phyloP scores from a whole-genome alignment of 2,329 filamentous ascomycete species.

The Arthroderma sp. region DNA sequence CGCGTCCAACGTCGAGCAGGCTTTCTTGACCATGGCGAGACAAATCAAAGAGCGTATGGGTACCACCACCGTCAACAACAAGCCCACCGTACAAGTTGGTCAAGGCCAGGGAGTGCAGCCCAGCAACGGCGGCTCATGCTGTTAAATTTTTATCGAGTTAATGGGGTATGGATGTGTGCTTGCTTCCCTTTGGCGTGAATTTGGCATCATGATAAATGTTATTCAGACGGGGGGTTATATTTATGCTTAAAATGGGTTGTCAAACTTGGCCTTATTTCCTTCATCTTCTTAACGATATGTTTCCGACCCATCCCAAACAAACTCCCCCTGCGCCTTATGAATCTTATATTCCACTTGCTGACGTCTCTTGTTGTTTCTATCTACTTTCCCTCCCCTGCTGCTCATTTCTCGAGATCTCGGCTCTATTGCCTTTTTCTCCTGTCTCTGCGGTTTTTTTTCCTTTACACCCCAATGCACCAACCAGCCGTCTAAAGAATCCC shows the following conservation, averaged over 20 bases:
- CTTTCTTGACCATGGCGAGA: conserved; percentile 98
- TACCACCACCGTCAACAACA: conserved; percentile 93
- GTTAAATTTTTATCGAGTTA: conserved; percentile 44
- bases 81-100: conserved; percentile 91
- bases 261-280: not conserved
- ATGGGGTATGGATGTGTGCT: conserved; percentile 12
- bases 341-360: too few relatives aligned
- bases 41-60: conserved; percentile 99
- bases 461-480: too few relatives aligned
- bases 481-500: too few relatives aligned
- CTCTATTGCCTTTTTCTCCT: too few relatives aligned
- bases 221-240: not conserved
- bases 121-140: conserved; percentile 75
- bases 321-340: too few relatives aligned
- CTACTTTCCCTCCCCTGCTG: too few relatives aligned
- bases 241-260: not conserved
- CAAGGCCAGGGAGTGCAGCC: conserved; percentile 88
- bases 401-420: too few relatives aligned
- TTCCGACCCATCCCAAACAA: too few relatives aligned
- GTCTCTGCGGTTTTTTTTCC: too few relatives aligned
- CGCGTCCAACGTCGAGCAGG: conserved; percentile 98
- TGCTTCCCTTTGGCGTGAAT: conserved; percentile 10
- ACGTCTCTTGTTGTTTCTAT: too few relatives aligned
- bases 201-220: conserved; percentile 9
- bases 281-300: too few relatives aligned